A percentile compares a stretch with the other conserved stretches of the same genome.
Conservation (phyloP, 768 basidiomycete genomes). For the Leccinum ochraceum region DNA sequence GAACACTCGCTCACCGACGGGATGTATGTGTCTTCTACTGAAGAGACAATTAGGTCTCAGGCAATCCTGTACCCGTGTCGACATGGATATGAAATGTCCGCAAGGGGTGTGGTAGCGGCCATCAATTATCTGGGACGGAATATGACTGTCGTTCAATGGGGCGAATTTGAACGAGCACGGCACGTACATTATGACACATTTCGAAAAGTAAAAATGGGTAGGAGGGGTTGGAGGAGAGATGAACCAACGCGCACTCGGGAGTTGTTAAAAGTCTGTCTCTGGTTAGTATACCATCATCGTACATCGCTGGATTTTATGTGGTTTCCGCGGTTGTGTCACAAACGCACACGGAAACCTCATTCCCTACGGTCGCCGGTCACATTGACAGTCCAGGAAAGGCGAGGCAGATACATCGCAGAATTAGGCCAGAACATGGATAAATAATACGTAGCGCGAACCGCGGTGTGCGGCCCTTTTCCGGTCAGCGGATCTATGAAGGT, state of each 20-base stretch:
- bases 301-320: conserved; percentile 31
- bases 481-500: conserved; percentile 10
- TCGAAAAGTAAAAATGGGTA: conserved; percentile 13
- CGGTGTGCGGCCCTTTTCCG: conserved; percentile 10
- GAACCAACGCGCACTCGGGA: conserved; percentile 18
- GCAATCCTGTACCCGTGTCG: conserved; percentile 69
- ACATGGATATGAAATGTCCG: conserved; percentile 72
- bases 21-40: conserved; percentile 63
- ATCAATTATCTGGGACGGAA: conserved; percentile 60
- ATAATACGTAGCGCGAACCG: conserved; percentile 24
- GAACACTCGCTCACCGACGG: conserved; percentile 41
- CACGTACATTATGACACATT: conserved; percentile 77
- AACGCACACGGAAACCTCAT: conserved; percentile 42
- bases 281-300: conserved; percentile 15
- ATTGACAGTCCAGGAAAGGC: conserved; percentile 36
- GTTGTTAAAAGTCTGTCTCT: conserved; percentile 19
- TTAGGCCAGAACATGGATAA: conserved; percentile 21
- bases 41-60: conserved; percentile 65
- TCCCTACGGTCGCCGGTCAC: conserved; percentile 35
- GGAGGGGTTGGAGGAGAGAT: conserved; percentile 17
- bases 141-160: background rate
- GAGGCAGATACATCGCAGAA: conserved; percentile 34
- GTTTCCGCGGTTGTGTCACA: conserved; percentile 32
- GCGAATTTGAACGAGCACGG: conserved; percentile 2
- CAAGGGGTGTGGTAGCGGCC: conserved; percentile 71